Evolutionary conservation across 192 early-diverging fungal genomes (phyloP).

Genomic region (Backusella australiensis): DNA sequence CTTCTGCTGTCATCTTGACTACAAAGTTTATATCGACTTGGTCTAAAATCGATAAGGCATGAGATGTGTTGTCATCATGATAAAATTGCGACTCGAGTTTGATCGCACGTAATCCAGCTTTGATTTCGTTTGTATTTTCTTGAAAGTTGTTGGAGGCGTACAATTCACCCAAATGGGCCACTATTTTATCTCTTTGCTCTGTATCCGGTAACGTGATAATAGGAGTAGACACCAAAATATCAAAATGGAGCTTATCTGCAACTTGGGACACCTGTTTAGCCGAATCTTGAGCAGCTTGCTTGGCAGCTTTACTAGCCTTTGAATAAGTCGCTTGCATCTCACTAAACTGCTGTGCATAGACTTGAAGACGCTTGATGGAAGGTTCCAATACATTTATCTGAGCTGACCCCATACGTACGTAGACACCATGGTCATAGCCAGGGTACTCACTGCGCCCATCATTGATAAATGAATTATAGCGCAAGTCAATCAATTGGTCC

Average conservation of each 20-base stretch:
- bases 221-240: constrained; percentile 69
- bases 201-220: constrained; percentile 66
- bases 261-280: constrained; percentile 62
- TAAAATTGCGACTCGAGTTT: constrained; percentile 53
- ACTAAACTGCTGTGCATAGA: constrained; percentile 61
- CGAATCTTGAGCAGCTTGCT: constrained; percentile 59
- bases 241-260: constrained; percentile 66
- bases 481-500: constrained; percentile 70
- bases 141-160: constrained; percentile 73
- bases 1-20: constrained; percentile 42
- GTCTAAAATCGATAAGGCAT: constrained; percentile 70
- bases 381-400: constrained; percentile 74
- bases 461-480: constrained; percentile 64
- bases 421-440: constrained; percentile 66
- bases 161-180: constrained; percentile 70
- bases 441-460: constrained; percentile 48
- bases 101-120: constrained; percentile 56
- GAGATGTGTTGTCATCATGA: constrained; percentile 35
- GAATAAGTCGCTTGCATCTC: constrained; percentile 76
- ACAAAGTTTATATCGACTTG: constrained; percentile 78
- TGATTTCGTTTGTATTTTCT: constrained; percentile 56
- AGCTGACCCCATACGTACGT: constrained; percentile 61
- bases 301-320: constrained; percentile 75
- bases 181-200: constrained; percentile 47
- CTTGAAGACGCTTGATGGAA: constrained; percentile 56